phyloP scores from a whole-genome alignment of 179 eudicot genomes.

The Gypsophila paniculata region DNA sequence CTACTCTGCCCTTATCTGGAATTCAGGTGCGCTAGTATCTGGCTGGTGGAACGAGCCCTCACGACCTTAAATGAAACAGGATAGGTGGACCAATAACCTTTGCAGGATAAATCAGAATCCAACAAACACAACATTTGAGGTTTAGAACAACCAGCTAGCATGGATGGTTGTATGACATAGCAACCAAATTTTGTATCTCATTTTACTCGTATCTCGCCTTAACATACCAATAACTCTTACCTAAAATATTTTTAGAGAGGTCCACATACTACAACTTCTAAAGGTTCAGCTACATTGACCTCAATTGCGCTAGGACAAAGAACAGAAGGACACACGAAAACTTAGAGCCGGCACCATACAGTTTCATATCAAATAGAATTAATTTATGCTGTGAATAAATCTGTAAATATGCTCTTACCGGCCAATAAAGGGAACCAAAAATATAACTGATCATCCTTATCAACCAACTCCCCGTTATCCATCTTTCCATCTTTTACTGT shows the following conservation, averaged over 20 bases:
- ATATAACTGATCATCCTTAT: constrained; percentile 78
- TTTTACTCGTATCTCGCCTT: background rate
- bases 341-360: background rate
- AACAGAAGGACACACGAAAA: background rate
- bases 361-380: background rate
- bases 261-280: background rate
- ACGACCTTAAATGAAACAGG: background rate
- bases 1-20: too few species aligned
- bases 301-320: background rate
- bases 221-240: background rate
- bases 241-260: background rate
- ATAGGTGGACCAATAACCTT: background rate
- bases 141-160: background rate
- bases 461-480: constrained; percentile 56
- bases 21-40: too few species aligned
- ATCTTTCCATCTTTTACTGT: constrained; percentile 50
- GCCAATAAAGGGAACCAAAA: constrained; percentile 98
- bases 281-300: background rate
- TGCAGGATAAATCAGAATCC: background rate
- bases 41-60: background rate
- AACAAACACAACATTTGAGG: background rate
- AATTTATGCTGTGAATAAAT: background rate
- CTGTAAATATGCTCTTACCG: constrained; percentile 45
- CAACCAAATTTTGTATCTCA: background rate
- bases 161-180: background rate